Evolutionary conservation across 1,284 basidiomycete genomes (phyloP), one percentile per base, ranked within the genome.

Genomic region (Ustanciosporium gigantosporum): DNA sequence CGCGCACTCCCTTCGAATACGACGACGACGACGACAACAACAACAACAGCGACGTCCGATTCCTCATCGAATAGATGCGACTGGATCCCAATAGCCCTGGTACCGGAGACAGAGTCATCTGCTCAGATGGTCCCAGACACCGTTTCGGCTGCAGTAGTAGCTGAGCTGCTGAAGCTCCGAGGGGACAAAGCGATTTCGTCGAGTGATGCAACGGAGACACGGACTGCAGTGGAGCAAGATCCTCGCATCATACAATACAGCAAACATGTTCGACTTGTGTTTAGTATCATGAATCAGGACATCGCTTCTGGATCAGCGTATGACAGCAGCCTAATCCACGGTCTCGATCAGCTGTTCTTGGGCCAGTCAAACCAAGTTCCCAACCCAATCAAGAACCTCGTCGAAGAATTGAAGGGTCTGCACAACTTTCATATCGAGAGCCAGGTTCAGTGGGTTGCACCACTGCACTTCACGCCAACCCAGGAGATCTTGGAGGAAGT

Each of bases 401-500:
- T 46, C 36, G 13, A 47, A 6, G 56, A 60, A 21, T 16, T 69
- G n/a, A 36, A 31, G 17, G 43, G 29, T 1, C 78, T 97, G 22
- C 90, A 96, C 80, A 90, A 91, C 73, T 90, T 94, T 74, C 90
- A 88, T 3, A 83, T 96, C 41, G 92, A 97, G 80, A 94, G 90
- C 52, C 93, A 97, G 80, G 85, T 95, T 0, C 89, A 93, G 66
- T 91, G 87, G 76, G 88, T 94, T 73, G 90, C 91, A 1, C 93
- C 92, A 0, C 80, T 98, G 31, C 86, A 90, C 0, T 91, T 97
- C 68, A 80, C 84, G 42, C 89, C 91, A 31, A 84, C 82, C 34
- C 69, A 65, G 74, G 82, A 68, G 79, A 80, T 52, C 15, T 24
- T 58, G 25, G 55, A 65, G 27, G 55, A 41, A 70, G 50, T 44